Base-by-base conservation (phyloP, 192 early-diverging fungal genomes). In the Gamsiella multidivaricata region DNA sequence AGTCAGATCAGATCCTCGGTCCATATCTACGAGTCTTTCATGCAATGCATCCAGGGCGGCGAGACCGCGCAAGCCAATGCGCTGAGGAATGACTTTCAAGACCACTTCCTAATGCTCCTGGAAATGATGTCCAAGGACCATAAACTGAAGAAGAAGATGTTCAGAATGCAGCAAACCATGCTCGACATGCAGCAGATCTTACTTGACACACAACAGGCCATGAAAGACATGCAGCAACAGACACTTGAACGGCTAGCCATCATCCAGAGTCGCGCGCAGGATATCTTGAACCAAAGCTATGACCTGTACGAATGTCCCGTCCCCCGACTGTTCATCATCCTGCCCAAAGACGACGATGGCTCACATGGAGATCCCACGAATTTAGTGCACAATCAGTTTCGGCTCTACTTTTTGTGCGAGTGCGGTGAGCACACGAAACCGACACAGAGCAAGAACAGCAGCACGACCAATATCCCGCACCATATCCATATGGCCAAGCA, bases 351-450 rank as follows among this genome's bases (percentile, higher is more conserved):
- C 1, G 5, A 5, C n/a, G 34, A 58, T 5, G 5, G 23, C n/a
- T 34, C 54, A 34, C 5, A 8, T 36, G 47, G 45, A 15, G 29
- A 49, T 4, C 11, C 43, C 11, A 20, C 17, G n/a, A 18, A 46
- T 46, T 18, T 32, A 18, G 14, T 64, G 14, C 23, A 34, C 18
- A 53, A 64, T 23, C 51, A 64, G 32, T 70, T 62, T n/a, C 69
- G 59, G 20, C 31, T 70, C 25, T 70, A 56, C 33, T 70, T 61
- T 41, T 42, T 70, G 41, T 70, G 69, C 25, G 69, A 70, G 52
- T 70, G 69, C 41, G 69, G 69, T 2, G 55, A 61, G 12, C 57
- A 69, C 31, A 69, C 67, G 34, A 2, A 33, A 5, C n/a, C 26
- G 25, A n/a, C 5, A n/a, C 15, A 31, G 56, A 58, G 39, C 49